Evolutionary conservation across 2,329 filamentous ascomycete genomes (phyloP).

Genomic region (Colletotrichum spinosum): DNA sequence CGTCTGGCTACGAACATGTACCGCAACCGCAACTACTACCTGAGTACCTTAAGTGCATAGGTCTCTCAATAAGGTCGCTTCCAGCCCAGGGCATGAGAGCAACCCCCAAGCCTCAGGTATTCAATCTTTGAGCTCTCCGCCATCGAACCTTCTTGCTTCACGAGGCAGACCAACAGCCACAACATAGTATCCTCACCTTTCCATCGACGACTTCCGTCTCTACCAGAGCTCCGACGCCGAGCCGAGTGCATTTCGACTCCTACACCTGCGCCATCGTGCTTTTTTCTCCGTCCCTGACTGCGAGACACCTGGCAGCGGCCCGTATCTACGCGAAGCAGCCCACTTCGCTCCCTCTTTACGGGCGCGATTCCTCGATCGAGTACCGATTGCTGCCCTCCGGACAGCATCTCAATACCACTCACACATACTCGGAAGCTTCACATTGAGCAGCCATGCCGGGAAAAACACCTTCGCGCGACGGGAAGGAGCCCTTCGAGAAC

Average conservation of each 20-base stretch:
- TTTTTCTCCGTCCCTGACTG: neutral
- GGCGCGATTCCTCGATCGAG: slow-evolving; percentile 22
- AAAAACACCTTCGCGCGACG: slow-evolving; percentile 79
- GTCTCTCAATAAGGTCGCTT: neutral
- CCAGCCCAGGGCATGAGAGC: slow-evolving; percentile 26
- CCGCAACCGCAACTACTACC: slow-evolving; percentile 16
- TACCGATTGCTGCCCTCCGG: slow-evolving; percentile 26
- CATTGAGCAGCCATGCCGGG: slow-evolving; percentile 68
- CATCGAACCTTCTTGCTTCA: slow-evolving; percentile 47
- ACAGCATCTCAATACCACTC: slow-evolving; percentile 31
- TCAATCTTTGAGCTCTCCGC: slow-evolving; percentile 44
- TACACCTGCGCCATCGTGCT: slow-evolving; percentile 23
- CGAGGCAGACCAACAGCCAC: slow-evolving; percentile 35
- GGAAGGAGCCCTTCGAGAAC: slow-evolving; percentile 77
- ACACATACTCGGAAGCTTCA: slow-evolving; percentile 23
- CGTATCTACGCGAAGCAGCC: slow-evolving; percentile 29
- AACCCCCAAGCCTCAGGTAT: slow-evolving; percentile 33
- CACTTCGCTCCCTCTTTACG: slow-evolving; percentile 19
- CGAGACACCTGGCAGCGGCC: slow-evolving; percentile 17
- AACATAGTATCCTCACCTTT: slow-evolving; percentile 26
- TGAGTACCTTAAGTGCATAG: neutral
- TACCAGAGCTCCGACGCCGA: slow-evolving; percentile 21
- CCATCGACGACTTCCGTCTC: slow-evolving; percentile 23
- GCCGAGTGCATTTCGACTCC: neutral
- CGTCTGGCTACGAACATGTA: slow-evolving; percentile 4